Conservation (phyloP, 1,139 yeast species). For the Yamadazyma diddensiae region DNA sequence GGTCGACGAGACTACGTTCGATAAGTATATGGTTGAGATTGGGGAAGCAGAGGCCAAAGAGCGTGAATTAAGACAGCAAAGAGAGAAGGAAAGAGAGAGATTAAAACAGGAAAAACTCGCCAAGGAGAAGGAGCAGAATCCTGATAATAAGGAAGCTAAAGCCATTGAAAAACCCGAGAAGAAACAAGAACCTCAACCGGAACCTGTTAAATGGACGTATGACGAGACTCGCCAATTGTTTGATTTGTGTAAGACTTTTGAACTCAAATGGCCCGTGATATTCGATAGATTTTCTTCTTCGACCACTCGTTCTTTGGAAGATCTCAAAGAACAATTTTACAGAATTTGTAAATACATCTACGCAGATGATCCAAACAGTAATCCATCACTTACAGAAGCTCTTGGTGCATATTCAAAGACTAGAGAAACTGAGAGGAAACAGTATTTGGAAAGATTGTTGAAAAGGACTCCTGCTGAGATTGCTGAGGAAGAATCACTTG, state of each 20-base stretch:
- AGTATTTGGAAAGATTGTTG: slow-evolving; percentile 71
- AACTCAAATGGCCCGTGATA: slow-evolving; percentile 84
- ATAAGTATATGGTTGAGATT: slow-evolving; percentile 43
- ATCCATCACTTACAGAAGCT: slow-evolving; percentile 47
- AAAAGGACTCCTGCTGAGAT: slow-evolving; percentile 92
- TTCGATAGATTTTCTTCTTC: slow-evolving; percentile 63
- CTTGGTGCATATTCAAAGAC: slow-evolving; percentile 56
- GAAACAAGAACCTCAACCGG: slow-evolving; percentile 4
- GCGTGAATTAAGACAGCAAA: slow-evolving; percentile 16
- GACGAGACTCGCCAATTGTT: slow-evolving; percentile 78
- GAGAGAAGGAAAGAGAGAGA: slow-evolving; percentile 13
- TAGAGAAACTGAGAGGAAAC: slow-evolving; percentile 75
- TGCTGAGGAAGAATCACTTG: slow-evolving; percentile 94
- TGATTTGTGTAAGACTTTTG: slow-evolving; percentile 68
- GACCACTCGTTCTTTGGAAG: slow-evolving; percentile 56
- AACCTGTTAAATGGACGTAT: slow-evolving; percentile 56
- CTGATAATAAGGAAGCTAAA: slow-evolving; percentile 5
- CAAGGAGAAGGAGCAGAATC: slow-evolving; percentile 4
- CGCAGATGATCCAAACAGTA: slow-evolving; percentile 46
- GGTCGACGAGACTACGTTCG: slow-evolving; percentile 62
- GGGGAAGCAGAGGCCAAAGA: slow-evolving; percentile 16
- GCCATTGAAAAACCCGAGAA: slow-evolving; percentile 5
- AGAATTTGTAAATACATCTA: slow-evolving; percentile 36
- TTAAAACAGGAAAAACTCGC: slow-evolving; percentile 8
- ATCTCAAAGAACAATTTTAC: slow-evolving; percentile 80